These are phyloP conservation scores for Brassica rapa DNA, from an alignment of 345 rosid genomes.

Conservation along the genomic window DNA sequence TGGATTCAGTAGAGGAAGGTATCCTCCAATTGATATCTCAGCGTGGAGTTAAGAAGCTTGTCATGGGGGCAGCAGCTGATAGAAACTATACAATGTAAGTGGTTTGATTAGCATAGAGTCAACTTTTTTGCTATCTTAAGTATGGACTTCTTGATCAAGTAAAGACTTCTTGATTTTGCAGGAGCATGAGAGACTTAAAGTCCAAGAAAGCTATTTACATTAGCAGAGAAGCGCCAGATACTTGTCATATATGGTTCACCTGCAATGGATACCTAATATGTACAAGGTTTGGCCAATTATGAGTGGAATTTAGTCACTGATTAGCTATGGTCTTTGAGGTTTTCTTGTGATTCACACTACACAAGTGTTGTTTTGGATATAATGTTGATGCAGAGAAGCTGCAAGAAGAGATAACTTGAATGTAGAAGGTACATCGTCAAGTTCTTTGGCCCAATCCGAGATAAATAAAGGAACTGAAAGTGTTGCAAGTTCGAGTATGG, in stretches of 20 bases:
- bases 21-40: constrained; percentile 53
- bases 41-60: constrained; percentile 60
- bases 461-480: not conserved
- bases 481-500: constrained; percentile 8
- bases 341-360: constrained; percentile 22
- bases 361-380: not conserved
- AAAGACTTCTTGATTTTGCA: constrained; percentile 33
- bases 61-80: constrained; percentile 90
- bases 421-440: constrained; percentile 8
- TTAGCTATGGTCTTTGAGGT: constrained; percentile 6
- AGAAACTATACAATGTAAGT: constrained; percentile 54
- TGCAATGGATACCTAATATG: constrained; percentile 58
- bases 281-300: constrained; percentile 47
- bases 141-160: not conserved
- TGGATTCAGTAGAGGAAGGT: constrained; percentile 61
- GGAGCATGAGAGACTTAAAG: constrained; percentile 60
- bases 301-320: not conserved
- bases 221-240: constrained; percentile 53
- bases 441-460: constrained; percentile 3
- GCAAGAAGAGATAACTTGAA: not conserved
- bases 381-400: constrained; percentile 32
- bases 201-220: constrained; percentile 72
- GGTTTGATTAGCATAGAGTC: constrained; percentile 1
- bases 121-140: not conserved
- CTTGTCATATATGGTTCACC: constrained; percentile 73